Base-by-base conservation (phyloP, 805 yeast genomes). In the Candida montana region DNA sequence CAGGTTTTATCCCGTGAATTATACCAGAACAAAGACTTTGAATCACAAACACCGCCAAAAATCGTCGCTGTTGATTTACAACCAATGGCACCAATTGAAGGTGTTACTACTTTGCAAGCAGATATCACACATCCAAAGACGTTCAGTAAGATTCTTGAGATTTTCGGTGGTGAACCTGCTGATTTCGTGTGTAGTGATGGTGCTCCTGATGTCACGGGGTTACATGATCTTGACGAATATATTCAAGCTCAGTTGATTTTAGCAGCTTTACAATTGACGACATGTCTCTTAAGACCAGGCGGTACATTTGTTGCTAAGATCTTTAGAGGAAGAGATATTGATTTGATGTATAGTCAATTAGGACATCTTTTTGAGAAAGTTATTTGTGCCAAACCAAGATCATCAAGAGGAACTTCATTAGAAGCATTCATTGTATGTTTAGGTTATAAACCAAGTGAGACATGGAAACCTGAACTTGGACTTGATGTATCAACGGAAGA, bases 151-250 rank as follows among this genome's bases (percentile, higher is more conserved):
- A 93, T 93, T 34, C 63, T 86, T 51, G 83, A 81, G 27, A 73
- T 83, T 31, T 93, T 93, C 67, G 95, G 86, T 18, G 96, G 96
- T 31, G 86, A 86, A 51, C 81, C 84, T 42, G 98, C 98, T 0
- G 99, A 93, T 62, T 83, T 91, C 59, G 96, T 93, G 1, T 88
- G 96, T 55, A 83, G 95, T 54, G 98, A 93, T 61, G 99, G 99
- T 43, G 99, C 99, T 0, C 99, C 99, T 2, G 99, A 93, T 64
- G 99, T 93, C 18, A 93, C 99, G 0, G 99, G 99, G 1, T 64
- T 93, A 39, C 99, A 93, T 59, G 99, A 93, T 63, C 68, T 93
- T 45, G 99, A 93, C 61, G 99, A 93, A 62, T 93, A 91, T 59
- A 85, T 93, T 44, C 99, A 93, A 66, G 96, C 96, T 2, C 98